Percentiles rank a stretch among this genome's conserved stretches.
Evolutionary conservation across 106 monocot species (phyloP).

Genomic region (Dioscorea alata): DNA sequence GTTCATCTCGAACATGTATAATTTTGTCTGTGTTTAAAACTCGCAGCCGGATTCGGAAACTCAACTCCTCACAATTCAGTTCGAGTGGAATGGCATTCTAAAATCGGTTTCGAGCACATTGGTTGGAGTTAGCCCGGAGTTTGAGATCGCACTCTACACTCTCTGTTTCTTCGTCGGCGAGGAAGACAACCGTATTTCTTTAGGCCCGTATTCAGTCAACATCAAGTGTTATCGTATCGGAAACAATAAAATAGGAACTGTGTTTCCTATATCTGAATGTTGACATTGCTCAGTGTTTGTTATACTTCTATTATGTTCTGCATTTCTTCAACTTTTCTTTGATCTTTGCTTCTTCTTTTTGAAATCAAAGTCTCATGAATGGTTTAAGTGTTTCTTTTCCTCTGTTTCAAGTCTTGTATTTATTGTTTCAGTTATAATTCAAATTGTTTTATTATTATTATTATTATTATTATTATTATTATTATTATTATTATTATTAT

Average conservation of each 20-base stretch:
- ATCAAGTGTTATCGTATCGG: slow-evolving; percentile 86
- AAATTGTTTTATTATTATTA: no score
- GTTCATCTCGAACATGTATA: neutral
- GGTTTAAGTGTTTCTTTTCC: no score
- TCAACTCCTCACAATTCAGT: slow-evolving; percentile 91
- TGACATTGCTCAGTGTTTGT: no score
- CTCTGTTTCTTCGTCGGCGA: slow-evolving; percentile 72
- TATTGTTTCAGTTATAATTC: no score
- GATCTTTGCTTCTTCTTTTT: no score
- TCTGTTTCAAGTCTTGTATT: no score
- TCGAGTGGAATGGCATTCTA: slow-evolving; percentile 91
- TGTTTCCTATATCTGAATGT: slow-evolving; percentile 66
- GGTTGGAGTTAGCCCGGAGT: slow-evolving; percentile 92
- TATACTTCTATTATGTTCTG: no score
- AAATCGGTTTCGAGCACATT: slow-evolving; percentile 87
- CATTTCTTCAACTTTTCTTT: no score
- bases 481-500: no score
- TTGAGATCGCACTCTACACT: slow-evolving; percentile 92
- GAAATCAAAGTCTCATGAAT: no score
- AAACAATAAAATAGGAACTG: slow-evolving; percentile 63
- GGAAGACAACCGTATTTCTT: slow-evolving; percentile 70
- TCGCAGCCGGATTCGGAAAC: slow-evolving; percentile 91
- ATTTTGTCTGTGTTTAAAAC: slow-evolving; percentile 2
- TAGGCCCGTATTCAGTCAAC: slow-evolving; percentile 89
- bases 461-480: no score